phyloP scores from a whole-genome alignment of 306 rosid species.

The Arachis hypogaea region DNA sequence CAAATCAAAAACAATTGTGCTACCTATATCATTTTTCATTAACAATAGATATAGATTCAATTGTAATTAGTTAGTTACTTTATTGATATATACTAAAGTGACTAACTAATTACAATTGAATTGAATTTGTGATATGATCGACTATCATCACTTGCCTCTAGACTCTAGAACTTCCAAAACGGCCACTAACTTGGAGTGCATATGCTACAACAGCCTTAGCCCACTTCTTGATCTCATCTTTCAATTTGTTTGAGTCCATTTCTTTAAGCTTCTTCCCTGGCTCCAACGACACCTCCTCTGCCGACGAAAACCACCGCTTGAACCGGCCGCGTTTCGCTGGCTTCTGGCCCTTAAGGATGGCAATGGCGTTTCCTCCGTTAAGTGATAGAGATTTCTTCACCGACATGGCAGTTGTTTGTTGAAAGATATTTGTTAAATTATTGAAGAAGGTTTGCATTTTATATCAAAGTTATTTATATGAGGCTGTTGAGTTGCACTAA shows the following conservation, averaged over 20 bases:
- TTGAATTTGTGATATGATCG: not conserved
- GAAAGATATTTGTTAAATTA: not conserved
- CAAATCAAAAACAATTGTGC: not conserved
- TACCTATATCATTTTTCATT: too few species aligned
- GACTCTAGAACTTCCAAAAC: constrained; percentile 54
- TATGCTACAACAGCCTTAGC: constrained; percentile 89
- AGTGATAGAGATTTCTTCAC: constrained; percentile 75
- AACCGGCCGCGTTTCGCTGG: constrained; percentile 42
- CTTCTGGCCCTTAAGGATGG: constrained; percentile 12
- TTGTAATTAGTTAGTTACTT: too few species aligned
- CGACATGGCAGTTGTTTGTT: constrained; percentile 57
- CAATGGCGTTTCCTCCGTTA: constrained; percentile 38
- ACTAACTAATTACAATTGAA: too few species aligned
- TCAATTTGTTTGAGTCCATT: constrained; percentile 81
- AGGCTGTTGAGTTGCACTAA: constrained; percentile 34
- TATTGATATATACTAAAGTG: too few species aligned
- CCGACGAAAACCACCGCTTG: constrained; percentile 52
- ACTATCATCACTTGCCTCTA: not conserved
- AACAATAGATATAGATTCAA: too few species aligned
- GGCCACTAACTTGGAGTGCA: constrained; percentile 82
- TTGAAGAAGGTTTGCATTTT: constrained; percentile 20
- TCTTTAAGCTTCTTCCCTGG: constrained; percentile 70
- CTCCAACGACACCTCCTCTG: constrained; percentile 59
- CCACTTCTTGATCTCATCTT: constrained; percentile 78
- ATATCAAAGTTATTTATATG: constrained; percentile 39